Evolutionary conservation across 1,139 yeast species (phyloP).

Genomic region (Debaryomyces udenii): DNA sequence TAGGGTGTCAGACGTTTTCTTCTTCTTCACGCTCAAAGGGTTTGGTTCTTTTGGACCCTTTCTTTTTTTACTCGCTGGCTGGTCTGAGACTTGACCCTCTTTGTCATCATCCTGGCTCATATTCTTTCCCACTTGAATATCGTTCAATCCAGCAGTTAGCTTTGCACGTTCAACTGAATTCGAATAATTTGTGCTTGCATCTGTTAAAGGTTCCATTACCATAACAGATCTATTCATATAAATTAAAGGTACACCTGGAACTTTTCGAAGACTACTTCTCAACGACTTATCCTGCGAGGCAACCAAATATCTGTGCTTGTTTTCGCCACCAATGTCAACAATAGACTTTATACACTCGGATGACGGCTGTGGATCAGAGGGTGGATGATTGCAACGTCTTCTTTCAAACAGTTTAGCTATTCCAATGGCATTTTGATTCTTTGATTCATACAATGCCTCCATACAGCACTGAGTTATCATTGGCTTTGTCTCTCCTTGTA

Average conservation of each 20-base stretch:
- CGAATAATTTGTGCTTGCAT: slow-evolving; percentile 63
- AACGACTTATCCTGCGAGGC: slow-evolving; percentile 79
- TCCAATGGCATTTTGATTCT: slow-evolving; percentile 73
- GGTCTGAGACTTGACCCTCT: slow-evolving; percentile 24
- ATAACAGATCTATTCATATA: slow-evolving; percentile 89
- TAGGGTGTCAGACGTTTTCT: slow-evolving; percentile 36
- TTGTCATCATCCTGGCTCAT: slow-evolving; percentile 25
- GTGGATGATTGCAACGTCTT: slow-evolving; percentile 60
- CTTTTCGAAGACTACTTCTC: slow-evolving; percentile 64
- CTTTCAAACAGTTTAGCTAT: slow-evolving; percentile 84
- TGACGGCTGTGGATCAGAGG: slow-evolving; percentile 65
- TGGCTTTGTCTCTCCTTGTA: slow-evolving; percentile 87
- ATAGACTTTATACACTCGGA: slow-evolving; percentile 76
- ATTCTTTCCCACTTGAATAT: slow-evolving; percentile 38
- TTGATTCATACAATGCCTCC: slow-evolving; percentile 74
- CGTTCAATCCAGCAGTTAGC: slow-evolving; percentile 76
- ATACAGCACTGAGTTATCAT: slow-evolving; percentile 97
- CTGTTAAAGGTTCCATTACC: slow-evolving; percentile 93
- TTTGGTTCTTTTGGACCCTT: slow-evolving; percentile 81
- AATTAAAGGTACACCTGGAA: slow-evolving; percentile 89
- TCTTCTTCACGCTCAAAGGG: slow-evolving; percentile 79
- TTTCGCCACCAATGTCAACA: slow-evolving; percentile 69
- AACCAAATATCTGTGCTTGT: slow-evolving; percentile 87
- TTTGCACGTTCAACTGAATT: slow-evolving; percentile 62
- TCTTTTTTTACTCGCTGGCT: slow-evolving; percentile 44